These are phyloP conservation scores for Camellia japonica DNA, from an alignment of 148 eudicot genomes.

Conservation along the genomic window DNA sequence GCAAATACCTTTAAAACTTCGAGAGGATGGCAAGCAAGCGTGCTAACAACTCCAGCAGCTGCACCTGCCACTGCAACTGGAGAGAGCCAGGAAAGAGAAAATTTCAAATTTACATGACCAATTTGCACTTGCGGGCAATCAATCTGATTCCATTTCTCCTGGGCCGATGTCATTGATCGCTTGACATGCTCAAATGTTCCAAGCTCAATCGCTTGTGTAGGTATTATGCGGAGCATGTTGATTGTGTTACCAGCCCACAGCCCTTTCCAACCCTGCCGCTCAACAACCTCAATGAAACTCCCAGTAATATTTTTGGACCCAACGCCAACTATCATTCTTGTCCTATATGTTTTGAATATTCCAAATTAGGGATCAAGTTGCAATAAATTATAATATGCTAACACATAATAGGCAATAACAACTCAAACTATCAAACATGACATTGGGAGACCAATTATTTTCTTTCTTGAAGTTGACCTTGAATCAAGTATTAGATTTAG, in stretches of 20 bases:
- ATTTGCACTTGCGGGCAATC: constrained; percentile 61
- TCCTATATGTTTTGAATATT: constrained; percentile 50
- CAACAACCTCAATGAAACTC: constrained; percentile 72
- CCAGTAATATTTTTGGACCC: constrained; percentile 74
- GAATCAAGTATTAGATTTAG: neutral
- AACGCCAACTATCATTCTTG: constrained; percentile 97
- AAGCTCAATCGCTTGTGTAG: constrained; percentile 93
- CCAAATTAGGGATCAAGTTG: constrained; percentile 18
- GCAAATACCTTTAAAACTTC: constrained; percentile 85
- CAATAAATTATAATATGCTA: neutral
- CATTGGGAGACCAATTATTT: constrained; percentile 1
- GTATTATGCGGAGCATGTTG: constrained; percentile 91
- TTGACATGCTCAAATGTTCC: constrained; percentile 93
- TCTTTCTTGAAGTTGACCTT: neutral
- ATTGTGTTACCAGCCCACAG: constrained; percentile 93
- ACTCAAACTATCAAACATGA: constrained; percentile 8
- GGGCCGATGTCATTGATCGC: constrained; percentile 70
- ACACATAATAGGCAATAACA: neutral
- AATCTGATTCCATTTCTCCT: constrained; percentile 65
- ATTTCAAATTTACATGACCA: constrained; percentile 55
- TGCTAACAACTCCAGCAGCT: constrained; percentile 82
- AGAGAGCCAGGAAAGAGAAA: constrained; percentile 83
- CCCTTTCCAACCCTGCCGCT: constrained; percentile 85
- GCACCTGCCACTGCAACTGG: constrained; percentile 95
- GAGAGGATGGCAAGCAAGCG: constrained; percentile 91